phyloP scores from a whole-genome alignment of 768 basidiomycete species.

The Rickenella mellea region DNA sequence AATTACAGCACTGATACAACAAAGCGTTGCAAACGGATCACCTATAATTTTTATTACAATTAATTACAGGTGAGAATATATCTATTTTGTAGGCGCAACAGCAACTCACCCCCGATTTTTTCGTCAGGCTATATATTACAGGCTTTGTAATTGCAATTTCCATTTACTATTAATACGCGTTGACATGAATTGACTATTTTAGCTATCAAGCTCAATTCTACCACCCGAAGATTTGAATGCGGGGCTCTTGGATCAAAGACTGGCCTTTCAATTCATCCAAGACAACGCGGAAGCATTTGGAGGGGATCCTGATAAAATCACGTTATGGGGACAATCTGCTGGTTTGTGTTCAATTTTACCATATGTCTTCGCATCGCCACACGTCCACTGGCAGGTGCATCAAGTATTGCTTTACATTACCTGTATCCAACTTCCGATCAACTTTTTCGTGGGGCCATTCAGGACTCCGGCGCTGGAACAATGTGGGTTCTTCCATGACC shows the following conservation, averaged over 20 bases:
- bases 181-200: no score
- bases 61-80: no score
- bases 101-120: no score
- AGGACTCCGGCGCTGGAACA: slow-evolving; percentile 43
- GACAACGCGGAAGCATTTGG: slow-evolving; percentile 60
- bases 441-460: slow-evolving; percentile 43
- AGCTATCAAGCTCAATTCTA: slow-evolving; percentile 39
- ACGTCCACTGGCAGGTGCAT: slow-evolving; percentile 12
- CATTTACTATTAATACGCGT: neutral
- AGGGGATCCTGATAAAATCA: slow-evolving; percentile 42
- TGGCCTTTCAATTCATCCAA: slow-evolving; percentile 50
- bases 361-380: neutral
- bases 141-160: no score
- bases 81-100: no score
- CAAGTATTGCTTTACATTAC: slow-evolving; percentile 7
- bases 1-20: slow-evolving; percentile 25
- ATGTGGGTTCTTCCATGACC: slow-evolving; percentile 27
- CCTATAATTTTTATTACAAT: slow-evolving; percentile 51
- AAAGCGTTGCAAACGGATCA: slow-evolving; percentile 33
- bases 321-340: slow-evolving; percentile 3
- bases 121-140: no score
- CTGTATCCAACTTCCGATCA: slow-evolving; percentile 10
- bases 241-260: slow-evolving; percentile 51
- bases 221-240: slow-evolving; percentile 43
- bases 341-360: neutral